Evolutionary conservation across 345 rosid species (phyloP).

Genomic region (Brassica rapa): DNA sequence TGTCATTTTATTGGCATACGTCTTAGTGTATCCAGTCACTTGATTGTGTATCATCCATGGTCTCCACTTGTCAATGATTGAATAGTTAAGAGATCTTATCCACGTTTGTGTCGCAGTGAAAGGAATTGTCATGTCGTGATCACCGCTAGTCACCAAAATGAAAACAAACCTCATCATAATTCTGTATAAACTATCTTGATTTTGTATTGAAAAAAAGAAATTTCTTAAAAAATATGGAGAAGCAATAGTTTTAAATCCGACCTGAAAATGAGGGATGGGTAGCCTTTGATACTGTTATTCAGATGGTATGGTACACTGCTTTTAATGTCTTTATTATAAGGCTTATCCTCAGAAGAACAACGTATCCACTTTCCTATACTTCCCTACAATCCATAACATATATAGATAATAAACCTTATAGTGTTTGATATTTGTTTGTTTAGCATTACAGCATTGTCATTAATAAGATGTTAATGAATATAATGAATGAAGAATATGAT

Average conservation of each 20-base stretch:
- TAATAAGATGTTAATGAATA: not conserved
- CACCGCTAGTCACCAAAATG: conserved; percentile 47
- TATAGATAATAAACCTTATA: not conserved
- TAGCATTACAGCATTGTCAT: not conserved
- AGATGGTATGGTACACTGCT: conserved; percentile 28
- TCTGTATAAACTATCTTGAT: not conserved
- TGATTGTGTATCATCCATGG: conserved; percentile 52
- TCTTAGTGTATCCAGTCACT: conserved; percentile 56
- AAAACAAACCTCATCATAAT: not conserved
- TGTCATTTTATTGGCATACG: conserved; percentile 60
- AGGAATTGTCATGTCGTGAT: conserved; percentile 54
- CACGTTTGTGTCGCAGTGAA: conserved; percentile 55
- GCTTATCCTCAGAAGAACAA: not conserved
- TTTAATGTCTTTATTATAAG: not conserved
- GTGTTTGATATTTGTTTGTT: too few species aligned
- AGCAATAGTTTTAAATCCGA: not conserved
- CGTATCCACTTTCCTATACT: conserved; percentile 17
- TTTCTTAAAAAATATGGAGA: not conserved
- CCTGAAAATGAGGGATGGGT: conserved; percentile 29
- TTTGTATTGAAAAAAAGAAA: not conserved
- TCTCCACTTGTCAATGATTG: conserved; percentile 62
- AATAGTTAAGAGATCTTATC: conserved; percentile 52
- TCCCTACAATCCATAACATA: conserved; percentile 2
- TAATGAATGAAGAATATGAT: not conserved
- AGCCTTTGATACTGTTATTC: conserved; percentile 18